These are phyloP conservation scores for Stenocarpella maydis DNA, from an alignment of 2,329 filamentous ascomycete species.

Conservation along the genomic window DNA sequence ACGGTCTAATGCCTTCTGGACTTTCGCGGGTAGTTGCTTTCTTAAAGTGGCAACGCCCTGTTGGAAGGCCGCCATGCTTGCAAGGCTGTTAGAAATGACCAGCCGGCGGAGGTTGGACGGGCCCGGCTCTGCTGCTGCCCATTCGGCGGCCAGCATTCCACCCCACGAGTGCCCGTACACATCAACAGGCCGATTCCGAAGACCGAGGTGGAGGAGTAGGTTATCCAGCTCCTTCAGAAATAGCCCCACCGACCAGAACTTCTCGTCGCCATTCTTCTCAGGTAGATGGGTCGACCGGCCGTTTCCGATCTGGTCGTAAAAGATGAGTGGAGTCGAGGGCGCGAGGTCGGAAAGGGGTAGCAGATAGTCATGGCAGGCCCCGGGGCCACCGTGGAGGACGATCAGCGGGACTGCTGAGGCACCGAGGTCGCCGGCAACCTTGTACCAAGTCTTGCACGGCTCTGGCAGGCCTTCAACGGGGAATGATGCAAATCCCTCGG, in stretches of 20 bases:
- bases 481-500: not conserved
- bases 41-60: slow-evolving; percentile 24
- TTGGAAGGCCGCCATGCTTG: slow-evolving; percentile 43
- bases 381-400: slow-evolving; percentile 52
- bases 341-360: slow-evolving; percentile 47
- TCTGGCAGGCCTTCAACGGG: slow-evolving; percentile 11
- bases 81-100: slow-evolving; percentile 43
- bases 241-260: slow-evolving; percentile 40
- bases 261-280: slow-evolving; percentile 45
- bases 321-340: slow-evolving; percentile 51
- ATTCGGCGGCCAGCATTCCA: slow-evolving; percentile 31
- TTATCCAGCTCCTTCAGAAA: slow-evolving; percentile 40
- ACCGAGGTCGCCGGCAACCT: slow-evolving; percentile 26
- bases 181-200: slow-evolving; percentile 35
- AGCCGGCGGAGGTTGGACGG: slow-evolving; percentile 40
- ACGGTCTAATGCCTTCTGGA: slow-evolving; percentile 39
- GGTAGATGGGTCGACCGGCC: slow-evolving; percentile 57
- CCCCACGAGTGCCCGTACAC: slow-evolving; percentile 33
- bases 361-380: slow-evolving; percentile 53
- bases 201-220: slow-evolving; percentile 35
- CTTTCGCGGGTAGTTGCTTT: slow-evolving; percentile 38
- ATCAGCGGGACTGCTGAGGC: slow-evolving; percentile 18
- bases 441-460: slow-evolving; percentile 33
- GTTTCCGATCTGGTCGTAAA: slow-evolving; percentile 63
- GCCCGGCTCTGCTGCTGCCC: slow-evolving; percentile 13